Base-by-base conservation (phyloP, 2,329 filamentous ascomycete genomes). In the Aspergillus pseudoviridinutans region DNA sequence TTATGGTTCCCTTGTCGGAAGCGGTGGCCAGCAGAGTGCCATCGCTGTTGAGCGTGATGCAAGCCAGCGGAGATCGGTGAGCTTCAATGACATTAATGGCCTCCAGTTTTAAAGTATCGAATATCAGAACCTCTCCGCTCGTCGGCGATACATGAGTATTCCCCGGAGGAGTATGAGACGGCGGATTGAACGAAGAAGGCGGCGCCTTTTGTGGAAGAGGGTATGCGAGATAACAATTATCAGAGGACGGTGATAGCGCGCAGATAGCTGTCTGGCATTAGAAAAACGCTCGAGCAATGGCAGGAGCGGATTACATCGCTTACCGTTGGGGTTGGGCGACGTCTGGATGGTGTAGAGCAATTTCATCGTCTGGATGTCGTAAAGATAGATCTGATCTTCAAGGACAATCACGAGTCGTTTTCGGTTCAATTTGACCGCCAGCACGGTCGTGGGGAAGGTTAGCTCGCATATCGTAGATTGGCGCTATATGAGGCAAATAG, bases 311-410 rank as follows among this genome's bases (percentile, higher is more conserved):
- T 8, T 14, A 25, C 14, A 25, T 24, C 47, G 49, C 67, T 65
- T 84, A 82, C 86, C 85, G 62, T 86, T 87, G 1, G 92, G 91
- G 68, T 99, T 99, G 6, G 94, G 91, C 3, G 93, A 97, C 5
- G 93, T 97, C 58, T 92, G 87, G 63, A 97, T 96, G 5, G 91
- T 96, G 74, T 92, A 89, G 44, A 97, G 82, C 58, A 97, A 85
- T 68, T 90, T 93, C 93, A 99, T 97, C 72, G 97, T 97, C 76
- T 92, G 92, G 64, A 99, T 97, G 74, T 99, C 94, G 79, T 99
- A 99, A 51, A 99, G 84, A 76, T 97, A 99, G 61, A 97, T 96
- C 72, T 96, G 90, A 67, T 96, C 92, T 73, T 99, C 94, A 56
- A 97, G 83, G 14, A 97, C 88, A 32, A 99, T 92, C 12, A 94